Evolutionary conservation across 2,329 filamentous ascomycete genomes (phyloP).

Genomic region (Exophiala spinifera): DNA sequence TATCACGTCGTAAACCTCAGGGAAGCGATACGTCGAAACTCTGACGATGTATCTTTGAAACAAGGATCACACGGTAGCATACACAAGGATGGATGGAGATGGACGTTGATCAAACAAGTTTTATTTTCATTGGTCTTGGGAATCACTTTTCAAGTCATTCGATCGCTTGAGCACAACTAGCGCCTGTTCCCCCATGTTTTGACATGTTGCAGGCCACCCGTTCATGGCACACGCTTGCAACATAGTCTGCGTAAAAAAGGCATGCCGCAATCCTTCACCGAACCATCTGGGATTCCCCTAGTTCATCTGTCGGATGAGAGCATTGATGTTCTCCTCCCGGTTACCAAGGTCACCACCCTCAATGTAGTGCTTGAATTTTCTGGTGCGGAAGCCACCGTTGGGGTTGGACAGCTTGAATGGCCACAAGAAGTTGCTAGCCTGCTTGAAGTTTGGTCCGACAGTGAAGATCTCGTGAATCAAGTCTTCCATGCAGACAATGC

Average conservation of each 20-base stretch:
- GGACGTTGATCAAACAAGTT: neutral
- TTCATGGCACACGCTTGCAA: neutral
- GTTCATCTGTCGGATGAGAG: conserved; percentile 97
- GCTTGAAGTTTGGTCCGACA: conserved; percentile 99
- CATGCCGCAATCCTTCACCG: neutral
- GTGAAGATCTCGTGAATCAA: conserved; percentile 99
- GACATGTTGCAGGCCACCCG: conserved; percentile 1
- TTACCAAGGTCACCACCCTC: conserved; percentile 98
- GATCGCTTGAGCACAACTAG: conserved; percentile 5
- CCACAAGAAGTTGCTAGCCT: conserved; percentile 99
- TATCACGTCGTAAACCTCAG: no score
- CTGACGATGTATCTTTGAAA: no score
- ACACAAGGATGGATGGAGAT: neutral
- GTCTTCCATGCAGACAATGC: conserved; percentile 99
- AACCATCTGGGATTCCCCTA: conserved; percentile 48
- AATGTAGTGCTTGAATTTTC: conserved; percentile 99
- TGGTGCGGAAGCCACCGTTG: conserved; percentile 87
- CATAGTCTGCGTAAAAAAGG: conserved; percentile 1
- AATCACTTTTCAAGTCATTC: conserved; percentile 3
- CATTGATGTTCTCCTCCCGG: conserved; percentile 97
- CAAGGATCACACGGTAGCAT: neutral
- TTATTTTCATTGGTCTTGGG: neutral
- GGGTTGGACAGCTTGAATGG: conserved; percentile 99
- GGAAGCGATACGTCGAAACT: no score
- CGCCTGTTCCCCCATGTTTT: conserved; percentile 4